Conservation (phyloP, 2,329 filamentous ascomycete genomes). For the Ophiostoma ulmi region DNA sequence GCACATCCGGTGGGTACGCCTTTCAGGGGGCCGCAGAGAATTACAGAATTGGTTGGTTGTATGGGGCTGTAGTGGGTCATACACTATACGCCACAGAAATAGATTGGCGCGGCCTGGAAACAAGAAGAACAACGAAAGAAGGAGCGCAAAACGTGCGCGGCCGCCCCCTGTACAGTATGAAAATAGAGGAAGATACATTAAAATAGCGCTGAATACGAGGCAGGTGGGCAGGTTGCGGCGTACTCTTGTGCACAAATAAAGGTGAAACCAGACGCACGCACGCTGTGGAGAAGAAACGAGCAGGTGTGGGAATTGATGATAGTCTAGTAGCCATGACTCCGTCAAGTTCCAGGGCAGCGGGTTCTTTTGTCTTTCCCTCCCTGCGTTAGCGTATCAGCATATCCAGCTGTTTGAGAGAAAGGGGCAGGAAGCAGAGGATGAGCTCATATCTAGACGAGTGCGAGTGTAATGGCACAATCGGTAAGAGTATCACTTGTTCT, state of each 20-base stretch:
- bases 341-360: slow-evolving; percentile 4
- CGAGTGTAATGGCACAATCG: neutral
- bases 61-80: slow-evolving; percentile 6
- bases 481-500: neutral
- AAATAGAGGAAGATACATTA: neutral
- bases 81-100: slow-evolving; percentile 20
- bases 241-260: slow-evolving; percentile 10
- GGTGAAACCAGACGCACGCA: slow-evolving; percentile 19
- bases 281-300: slow-evolving; percentile 6
- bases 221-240: neutral
- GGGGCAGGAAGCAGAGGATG: neutral
- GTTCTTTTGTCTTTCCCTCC: slow-evolving; percentile 16
- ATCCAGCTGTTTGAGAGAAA: neutral
- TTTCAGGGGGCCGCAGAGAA: neutral
- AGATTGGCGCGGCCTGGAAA: slow-evolving; percentile 22
- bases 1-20: neutral
- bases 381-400: slow-evolving; percentile 21
- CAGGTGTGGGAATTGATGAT: neutral
- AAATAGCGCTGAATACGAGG: neutral
- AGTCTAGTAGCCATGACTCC: neutral
- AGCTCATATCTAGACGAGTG: neutral
- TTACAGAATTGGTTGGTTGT: neutral
- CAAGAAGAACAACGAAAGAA: neutral
- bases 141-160: slow-evolving; percentile 4
- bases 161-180: neutral